phyloP scores from a whole-genome alignment of 2,329 filamentous ascomycete genomes.

The Leptographium flavum region DNA sequence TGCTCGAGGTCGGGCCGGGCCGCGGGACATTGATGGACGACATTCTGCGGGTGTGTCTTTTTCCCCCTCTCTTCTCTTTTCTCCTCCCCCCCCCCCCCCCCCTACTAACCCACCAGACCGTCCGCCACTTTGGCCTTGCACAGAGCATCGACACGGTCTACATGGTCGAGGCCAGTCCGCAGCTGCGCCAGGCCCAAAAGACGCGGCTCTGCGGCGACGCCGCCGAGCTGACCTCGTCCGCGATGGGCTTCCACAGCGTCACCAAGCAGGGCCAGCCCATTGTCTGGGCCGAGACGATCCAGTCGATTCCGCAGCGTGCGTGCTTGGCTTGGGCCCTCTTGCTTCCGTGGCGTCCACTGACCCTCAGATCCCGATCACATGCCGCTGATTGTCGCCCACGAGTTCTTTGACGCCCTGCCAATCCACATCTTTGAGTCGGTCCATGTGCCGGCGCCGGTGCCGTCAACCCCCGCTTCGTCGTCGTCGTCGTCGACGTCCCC shows the following conservation, averaged over 20 bases:
- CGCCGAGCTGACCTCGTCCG: conserved; percentile 51
- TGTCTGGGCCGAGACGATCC: conserved; percentile 80
- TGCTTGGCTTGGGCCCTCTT: background rate
- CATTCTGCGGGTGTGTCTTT: conserved; percentile 70
- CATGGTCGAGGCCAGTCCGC: conserved; percentile 82
- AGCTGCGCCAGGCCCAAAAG: conserved; percentile 65
- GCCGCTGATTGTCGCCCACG: conserved; percentile 90
- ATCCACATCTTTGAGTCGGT: conserved; percentile 90
- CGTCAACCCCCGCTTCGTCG: background rate
- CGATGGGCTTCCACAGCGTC: conserved; percentile 57
- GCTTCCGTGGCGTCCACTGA: background rate
- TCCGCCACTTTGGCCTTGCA: conserved; percentile 67
- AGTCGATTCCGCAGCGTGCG: conserved; percentile 59
- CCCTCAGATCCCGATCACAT: conserved; percentile 47
- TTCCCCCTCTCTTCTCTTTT: no score
- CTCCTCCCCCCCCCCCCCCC: no score
- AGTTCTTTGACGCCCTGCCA: conserved; percentile 95
- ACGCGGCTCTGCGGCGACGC: conserved; percentile 64
- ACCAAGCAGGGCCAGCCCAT: conserved; percentile 71
- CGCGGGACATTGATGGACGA: conserved; percentile 96
- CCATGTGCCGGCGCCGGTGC: conserved; percentile 16
- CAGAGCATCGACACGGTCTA: conserved; percentile 75
- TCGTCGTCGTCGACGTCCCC: background rate
- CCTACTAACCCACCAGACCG: conserved; percentile 38
- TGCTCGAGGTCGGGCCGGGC: conserved; percentile 90